These are phyloP conservation scores for Dinochytrium kinnereticum DNA, from an alignment of 371 early-diverging fungal genomes.

Conservation along the genomic window DNA sequence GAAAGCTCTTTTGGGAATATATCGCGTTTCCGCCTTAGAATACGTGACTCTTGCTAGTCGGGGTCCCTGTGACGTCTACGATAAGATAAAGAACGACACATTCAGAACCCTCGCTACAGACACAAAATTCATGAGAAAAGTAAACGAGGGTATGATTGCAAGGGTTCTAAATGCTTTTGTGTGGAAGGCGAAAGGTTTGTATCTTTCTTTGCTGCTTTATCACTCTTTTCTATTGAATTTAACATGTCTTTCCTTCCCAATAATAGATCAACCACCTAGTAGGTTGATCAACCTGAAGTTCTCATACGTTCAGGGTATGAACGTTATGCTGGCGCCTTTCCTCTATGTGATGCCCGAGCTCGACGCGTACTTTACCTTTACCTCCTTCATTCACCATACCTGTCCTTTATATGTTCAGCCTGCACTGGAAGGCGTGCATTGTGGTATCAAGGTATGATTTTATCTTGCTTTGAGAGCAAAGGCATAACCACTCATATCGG, in stretches of 20 bases:
- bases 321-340: slow-evolving; percentile 91
- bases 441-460: slow-evolving; percentile 75
- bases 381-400: slow-evolving; percentile 77
- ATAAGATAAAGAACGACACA: slow-evolving; percentile 90
- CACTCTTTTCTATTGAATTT: not conserved
- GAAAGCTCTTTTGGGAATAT: slow-evolving; percentile 83
- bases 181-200: slow-evolving; percentile 60
- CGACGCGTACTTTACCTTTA: slow-evolving; percentile 87
- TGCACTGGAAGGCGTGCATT: slow-evolving; percentile 87
- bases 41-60: slow-evolving; percentile 74
- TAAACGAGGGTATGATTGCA: slow-evolving; percentile 77
- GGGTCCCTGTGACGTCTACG: slow-evolving; percentile 72
- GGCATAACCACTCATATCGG: not conserved
- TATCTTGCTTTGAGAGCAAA: not conserved
- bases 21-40: slow-evolving; percentile 73
- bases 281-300: slow-evolving; percentile 59
- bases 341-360: slow-evolving; percentile 89
- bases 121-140: slow-evolving; percentile 69
- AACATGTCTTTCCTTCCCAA: not conserved
- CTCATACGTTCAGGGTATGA: slow-evolving; percentile 96
- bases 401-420: slow-evolving; percentile 95
- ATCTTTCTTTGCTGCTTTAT: slow-evolving; percentile 14
- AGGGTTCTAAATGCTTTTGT: slow-evolving; percentile 89
- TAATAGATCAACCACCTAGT: slow-evolving; percentile 47
- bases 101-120: slow-evolving; percentile 89